Base-by-base conservation (phyloP, 345 rosid species). In the Anacardium occidentale region DNA sequence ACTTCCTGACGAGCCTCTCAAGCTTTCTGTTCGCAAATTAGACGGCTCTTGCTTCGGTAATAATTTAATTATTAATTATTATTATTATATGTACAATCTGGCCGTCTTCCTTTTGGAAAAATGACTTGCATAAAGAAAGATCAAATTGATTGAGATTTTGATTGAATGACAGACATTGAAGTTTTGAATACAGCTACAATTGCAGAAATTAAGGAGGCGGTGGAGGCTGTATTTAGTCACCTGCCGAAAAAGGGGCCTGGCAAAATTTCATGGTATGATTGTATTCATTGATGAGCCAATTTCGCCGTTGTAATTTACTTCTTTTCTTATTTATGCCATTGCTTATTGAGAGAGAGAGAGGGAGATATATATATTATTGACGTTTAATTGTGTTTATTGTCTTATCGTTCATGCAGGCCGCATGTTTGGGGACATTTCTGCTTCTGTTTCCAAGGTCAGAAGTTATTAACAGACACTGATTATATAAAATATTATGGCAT, bases 351-450 rank as follows among this genome's bases (percentile, higher is more conserved):
- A 9, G 1, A 5, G 22, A 7, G 10, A 53, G 53, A 1, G n/a
- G n/a, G 20, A 44, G 22, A 64, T 42, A 24, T 10, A 9, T 5
- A 5, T 64, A 20, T 25, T 65, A 7, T 18, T 7, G 48, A 21
- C 63, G 8, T 37, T 37, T 37, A 7, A 4, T 37, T 37, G 42
- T 37, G 7, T 6, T 37, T 37, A 0, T 37, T 37, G 6, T 37
- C 4, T 32, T 54, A n/a, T 50, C 59, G 37, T 66, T 75, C 70
- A 32, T 73, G 84, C 32, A 94, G 97, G 97, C 85, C 90, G 18
- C 98, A 91, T 66, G 87, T 94, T 21, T 90, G 98, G 97, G 91
- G 84, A 3, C 93, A 90, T 67, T 94, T 94, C 76, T 91, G 96
- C 88, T 84, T 94, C 63, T 73, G 80, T 34, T 91, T 67, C 74